Conservation (phyloP, 2,329 filamentous ascomycete species). For the Pseudocercospora crystallina region DNA sequence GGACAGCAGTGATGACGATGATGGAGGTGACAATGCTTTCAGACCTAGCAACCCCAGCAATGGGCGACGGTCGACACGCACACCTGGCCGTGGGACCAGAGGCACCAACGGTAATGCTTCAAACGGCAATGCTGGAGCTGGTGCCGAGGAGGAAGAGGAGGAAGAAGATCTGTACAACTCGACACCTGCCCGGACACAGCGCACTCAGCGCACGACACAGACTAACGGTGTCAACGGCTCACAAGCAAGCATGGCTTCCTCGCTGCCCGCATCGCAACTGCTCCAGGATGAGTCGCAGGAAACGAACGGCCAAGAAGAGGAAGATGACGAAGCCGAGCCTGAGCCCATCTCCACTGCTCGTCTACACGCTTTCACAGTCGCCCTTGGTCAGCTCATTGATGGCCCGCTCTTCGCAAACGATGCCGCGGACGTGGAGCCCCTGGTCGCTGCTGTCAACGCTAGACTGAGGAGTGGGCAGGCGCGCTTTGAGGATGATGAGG, state of each 20-base stretch:
- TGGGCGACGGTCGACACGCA: conserved; percentile 28
- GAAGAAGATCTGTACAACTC: conserved; percentile 56
- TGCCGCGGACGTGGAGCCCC: conserved; percentile 69
- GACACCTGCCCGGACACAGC: conserved; percentile 17
- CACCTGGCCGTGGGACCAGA: conserved; percentile 26
- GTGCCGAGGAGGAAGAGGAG: conserved; percentile 46
- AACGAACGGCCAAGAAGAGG: conserved; percentile 31
- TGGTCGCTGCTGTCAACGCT: conserved; percentile 78
- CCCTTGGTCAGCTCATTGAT: conserved; percentile 79
- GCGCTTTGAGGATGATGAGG: conserved; percentile 70
- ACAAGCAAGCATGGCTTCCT: conserved; percentile 75
- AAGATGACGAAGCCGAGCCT: conserved; percentile 38
- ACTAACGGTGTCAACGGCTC: conserved; percentile 38
- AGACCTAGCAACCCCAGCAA: conserved; percentile 21
- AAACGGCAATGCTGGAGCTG: conserved; percentile 33
- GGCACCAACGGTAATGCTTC: conserved; percentile 21
- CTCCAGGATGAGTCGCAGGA: conserved; percentile 55
- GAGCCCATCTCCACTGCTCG: conserved; percentile 60
- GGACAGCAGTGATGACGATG: conserved; percentile 61
- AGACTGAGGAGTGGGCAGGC: conserved; percentile 60
- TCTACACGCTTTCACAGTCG: conserved; percentile 72
- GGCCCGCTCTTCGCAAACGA: conserved; percentile 85
- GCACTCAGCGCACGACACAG: conserved; percentile 35
- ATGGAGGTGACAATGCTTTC: conserved; percentile 43
- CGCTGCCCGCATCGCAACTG: conserved; percentile 72